Conservation (phyloP, 495 filamentous ascomycete species). For the Aspergillus saccharolyticus region DNA sequence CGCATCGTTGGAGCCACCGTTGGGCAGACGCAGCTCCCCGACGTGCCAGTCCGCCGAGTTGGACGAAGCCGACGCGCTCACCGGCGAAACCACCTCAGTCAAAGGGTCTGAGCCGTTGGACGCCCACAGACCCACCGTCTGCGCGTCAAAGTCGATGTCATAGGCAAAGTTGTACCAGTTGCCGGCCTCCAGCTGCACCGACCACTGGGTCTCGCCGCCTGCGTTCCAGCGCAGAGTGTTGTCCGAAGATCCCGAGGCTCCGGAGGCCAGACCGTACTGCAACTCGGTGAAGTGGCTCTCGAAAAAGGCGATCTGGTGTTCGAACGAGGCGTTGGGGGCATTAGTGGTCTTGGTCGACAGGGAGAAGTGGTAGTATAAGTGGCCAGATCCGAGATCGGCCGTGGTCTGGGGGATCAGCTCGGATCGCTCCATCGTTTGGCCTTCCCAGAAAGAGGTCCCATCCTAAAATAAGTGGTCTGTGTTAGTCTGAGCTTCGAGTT, state of each 20-base stretch:
- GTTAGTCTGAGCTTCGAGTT: background rate
- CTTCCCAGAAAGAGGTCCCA: conserved; percentile 57
- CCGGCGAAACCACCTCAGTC: conserved; percentile 51
- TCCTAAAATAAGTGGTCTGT: conserved; percentile 29
- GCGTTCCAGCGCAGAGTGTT: conserved; percentile 51
- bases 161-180: conserved; percentile 71
- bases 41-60: conserved; percentile 74
- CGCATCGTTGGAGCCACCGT: conserved; percentile 16
- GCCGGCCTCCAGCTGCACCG: conserved; percentile 44
- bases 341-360: conserved; percentile 56
- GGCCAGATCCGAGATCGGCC: conserved; percentile 55
- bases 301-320: conserved; percentile 75
- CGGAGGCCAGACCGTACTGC: conserved; percentile 51
- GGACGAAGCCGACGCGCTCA: conserved; percentile 53
- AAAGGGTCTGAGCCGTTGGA: conserved; percentile 55
- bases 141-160: conserved; percentile 56
- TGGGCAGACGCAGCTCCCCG: conserved; percentile 60
- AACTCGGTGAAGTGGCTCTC: conserved; percentile 70
- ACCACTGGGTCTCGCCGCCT: conserved; percentile 49
- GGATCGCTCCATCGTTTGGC: conserved; percentile 54
- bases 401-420: conserved; percentile 67
- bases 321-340: conserved; percentile 53
- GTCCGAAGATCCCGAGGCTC: conserved; percentile 44
- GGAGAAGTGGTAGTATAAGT: conserved; percentile 66
- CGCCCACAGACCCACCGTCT: conserved; percentile 65